Evolutionary conservation across 306 rosid species (phyloP).

Genomic region (Quercus cerris): DNA sequence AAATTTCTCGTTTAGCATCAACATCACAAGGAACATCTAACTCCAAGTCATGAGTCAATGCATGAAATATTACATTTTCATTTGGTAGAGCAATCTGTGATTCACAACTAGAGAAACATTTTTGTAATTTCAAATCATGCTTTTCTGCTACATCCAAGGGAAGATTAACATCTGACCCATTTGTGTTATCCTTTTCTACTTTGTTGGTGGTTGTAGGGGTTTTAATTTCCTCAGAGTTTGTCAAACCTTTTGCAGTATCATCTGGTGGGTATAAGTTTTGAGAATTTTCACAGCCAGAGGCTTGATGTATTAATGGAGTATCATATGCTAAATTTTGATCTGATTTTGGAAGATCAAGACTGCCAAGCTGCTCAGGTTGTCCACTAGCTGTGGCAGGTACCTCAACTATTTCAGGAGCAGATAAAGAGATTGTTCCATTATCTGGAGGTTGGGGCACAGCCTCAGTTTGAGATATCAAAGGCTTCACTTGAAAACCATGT

Average conservation of each 20-base stretch:
- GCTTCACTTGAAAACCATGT: constrained; percentile 59
- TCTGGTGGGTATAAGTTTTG: constrained; percentile 9
- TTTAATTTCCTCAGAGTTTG: constrained; percentile 21
- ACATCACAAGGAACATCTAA: constrained; percentile 10
- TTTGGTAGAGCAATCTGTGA: no score
- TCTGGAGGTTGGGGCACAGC: constrained; percentile 22
- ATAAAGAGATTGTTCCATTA: constrained; percentile 9
- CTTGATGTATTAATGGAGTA: constrained; percentile 11
- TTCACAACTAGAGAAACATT: no score
- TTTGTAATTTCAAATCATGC: constrained; percentile 1
- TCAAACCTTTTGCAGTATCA: constrained; percentile 20
- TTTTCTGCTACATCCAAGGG: constrained; percentile 17
- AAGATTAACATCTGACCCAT: constrained; percentile 13
- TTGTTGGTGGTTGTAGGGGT: constrained; percentile 15
- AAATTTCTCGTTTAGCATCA: constrained; percentile 28
- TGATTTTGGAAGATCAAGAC: constrained; percentile 24
- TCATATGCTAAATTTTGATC: constrained; percentile 26
- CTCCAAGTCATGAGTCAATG: no score
- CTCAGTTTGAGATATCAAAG: constrained; percentile 42
- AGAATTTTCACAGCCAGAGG: constrained; percentile 13
- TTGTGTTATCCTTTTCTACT: constrained; percentile 10
- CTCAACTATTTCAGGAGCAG: constrained; percentile 25
- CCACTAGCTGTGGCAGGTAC: constrained; percentile 25
- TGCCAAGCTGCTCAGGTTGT: constrained; percentile 21
- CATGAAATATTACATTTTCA: no score